Conservation (phyloP, 2,329 filamentous ascomycete genomes). For the Leptographium radiaticola region DNA sequence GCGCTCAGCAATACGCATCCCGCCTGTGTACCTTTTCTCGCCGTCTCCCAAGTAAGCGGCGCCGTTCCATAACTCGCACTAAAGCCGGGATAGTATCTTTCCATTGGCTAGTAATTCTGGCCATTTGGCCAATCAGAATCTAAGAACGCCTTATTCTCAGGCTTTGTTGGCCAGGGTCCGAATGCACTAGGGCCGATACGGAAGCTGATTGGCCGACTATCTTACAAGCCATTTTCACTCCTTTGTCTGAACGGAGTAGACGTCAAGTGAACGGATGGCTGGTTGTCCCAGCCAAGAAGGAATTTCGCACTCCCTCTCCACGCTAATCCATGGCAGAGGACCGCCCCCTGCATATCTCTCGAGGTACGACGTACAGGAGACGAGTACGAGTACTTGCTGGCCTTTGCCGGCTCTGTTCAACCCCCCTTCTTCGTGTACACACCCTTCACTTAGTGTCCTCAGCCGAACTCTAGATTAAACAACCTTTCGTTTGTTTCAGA, state of each 20-base stretch:
- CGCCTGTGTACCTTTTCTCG: not conserved
- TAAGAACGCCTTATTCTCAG: not conserved
- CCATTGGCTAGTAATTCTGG: slow-evolving; percentile 7
- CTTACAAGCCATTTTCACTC: slow-evolving; percentile 1
- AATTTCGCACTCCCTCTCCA: not conserved
- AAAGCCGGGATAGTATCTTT: not conserved
- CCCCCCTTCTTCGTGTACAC: not conserved
- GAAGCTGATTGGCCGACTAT: slow-evolving; percentile 6
- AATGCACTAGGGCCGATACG: slow-evolving; percentile 6
- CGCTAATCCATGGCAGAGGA: not conserved
- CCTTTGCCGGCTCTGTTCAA: too few relatives aligned
- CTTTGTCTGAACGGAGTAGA: not conserved
- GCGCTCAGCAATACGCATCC: not conserved
- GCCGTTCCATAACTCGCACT: slow-evolving; percentile 3
- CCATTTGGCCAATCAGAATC: slow-evolving; percentile 4
- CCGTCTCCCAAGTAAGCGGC: not conserved
- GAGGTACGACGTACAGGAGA: not conserved
- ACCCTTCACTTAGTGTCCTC: not conserved
- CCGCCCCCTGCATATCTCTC: not conserved
- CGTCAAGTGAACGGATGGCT: not conserved
- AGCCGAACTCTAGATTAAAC: not conserved
- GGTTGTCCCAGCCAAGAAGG: too few relatives aligned
- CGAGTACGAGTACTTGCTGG: too few relatives aligned
- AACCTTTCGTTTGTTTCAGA: not conserved
- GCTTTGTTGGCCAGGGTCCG: slow-evolving; percentile 4